phyloP scores from a whole-genome alignment of 1,284 basidiomycete genomes.

The Leccinum cinnamomeum region DNA sequence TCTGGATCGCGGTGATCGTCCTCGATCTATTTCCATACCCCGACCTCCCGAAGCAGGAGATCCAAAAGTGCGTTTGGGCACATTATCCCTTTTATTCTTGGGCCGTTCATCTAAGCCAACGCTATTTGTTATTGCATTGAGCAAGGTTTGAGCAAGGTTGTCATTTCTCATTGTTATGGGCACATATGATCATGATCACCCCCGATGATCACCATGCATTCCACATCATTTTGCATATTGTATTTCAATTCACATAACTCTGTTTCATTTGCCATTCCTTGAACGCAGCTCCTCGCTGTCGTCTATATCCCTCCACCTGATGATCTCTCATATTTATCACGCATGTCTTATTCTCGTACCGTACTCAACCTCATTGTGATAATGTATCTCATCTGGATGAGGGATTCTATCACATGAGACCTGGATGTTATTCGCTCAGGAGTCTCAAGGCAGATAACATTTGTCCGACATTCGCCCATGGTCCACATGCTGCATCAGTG shows the following conservation, averaged over 20 bases:
- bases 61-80: constrained; percentile 18
- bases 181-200: not conserved
- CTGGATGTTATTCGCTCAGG: not conserved
- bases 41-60: not conserved
- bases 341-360: not conserved
- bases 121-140: constrained; percentile 5
- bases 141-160: not conserved
- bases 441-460: not conserved
- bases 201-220: not conserved
- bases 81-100: not conserved
- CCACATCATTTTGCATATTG: not conserved
- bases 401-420: not conserved
- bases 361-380: not conserved
- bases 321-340: not conserved
- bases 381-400: not conserved
- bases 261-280: not conserved
- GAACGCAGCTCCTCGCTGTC: not conserved
- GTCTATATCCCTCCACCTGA: constrained; percentile 1
- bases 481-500: not conserved
- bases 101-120: constrained; percentile 4
- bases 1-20: constrained; percentile 23
- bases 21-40: not conserved
- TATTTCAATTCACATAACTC: not conserved
- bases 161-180: not conserved
- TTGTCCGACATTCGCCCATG: not conserved